Evolutionary conservation across 169 alveolate species (phyloP), one percentile per base, ranked within the genome.

Genomic region (Plasmodium coatneyi): DNA sequence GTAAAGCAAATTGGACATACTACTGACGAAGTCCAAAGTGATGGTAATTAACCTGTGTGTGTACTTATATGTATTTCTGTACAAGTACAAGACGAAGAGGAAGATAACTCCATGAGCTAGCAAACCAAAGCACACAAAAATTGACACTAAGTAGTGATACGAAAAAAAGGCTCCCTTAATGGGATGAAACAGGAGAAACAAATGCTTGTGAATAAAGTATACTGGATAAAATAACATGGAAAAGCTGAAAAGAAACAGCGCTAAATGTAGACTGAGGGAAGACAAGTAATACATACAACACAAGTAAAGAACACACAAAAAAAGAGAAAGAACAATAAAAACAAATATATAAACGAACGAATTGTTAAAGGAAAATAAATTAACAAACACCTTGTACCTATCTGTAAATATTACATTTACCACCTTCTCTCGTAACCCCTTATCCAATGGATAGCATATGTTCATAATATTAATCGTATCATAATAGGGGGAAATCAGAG

Each of bases 111-210:
- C 84, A 49, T 86, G 93, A 5, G 70, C 71, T 6, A 86, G 39
- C n/a, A 74, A 52, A 19, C 36, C 41, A 32, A 86, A 52, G 28
- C 81, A 86, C 60, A 76, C 70, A 25, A 74, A 49, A 34, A 86
- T 86, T 14, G 93, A 86, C 28, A 70, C 28, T 70, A 76, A 30
- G 43, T 86, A 86, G 39, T 86, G 93, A n/a, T 86, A 78, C 16
- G 93, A 86, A 86, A 86, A 86, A 86, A 86, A 54, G 30, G 93
- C 41, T n/a, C 86, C 86, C 71, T 86, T 86, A 12, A 86, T 32
- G 14, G 93, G 93, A 76, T 86, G 60, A 86, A 74, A 86, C 66
- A 86, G 16, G 16, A 86, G 54, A 70, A 76, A 86, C 80, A 86
- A 74, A 86, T 86, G 93, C 66, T 86, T 86, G 66, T 86, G 93